Evolutionary conservation across 768 basidiomycete species (phyloP), one percentile per base, ranked within the genome.

Genomic region (Boletus fagicola): DNA sequence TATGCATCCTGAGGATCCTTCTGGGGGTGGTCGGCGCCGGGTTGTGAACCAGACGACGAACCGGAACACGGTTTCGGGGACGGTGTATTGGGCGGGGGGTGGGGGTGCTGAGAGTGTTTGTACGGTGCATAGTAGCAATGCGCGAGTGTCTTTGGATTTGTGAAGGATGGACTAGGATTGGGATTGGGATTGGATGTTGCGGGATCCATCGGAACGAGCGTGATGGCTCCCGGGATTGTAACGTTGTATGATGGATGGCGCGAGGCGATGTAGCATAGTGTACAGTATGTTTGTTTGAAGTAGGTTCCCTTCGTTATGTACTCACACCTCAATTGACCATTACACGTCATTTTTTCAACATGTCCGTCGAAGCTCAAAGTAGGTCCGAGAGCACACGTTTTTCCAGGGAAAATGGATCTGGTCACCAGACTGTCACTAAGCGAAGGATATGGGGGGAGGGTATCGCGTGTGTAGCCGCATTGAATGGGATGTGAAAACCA

Each of bases 1-100:
- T 13, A n/a, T 36, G 3, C 49, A 26, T 9, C 62, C 61, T 0
- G 58, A 43, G 51, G 74, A 74, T 57, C 74, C 77, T 22, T 61
- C 69, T 0, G 70, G 77, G 26, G 56, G 47, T 24, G 70, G 71
- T 1, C 64, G 77, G 40, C 53, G 56, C 0, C 71, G 79, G 0
- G 22, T 56, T 1, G 57, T 74, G 28, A 31, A 60, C 0, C 62
- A 53, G 35, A 51, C 11, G 54, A 18, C 8, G 12, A 5, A 16
- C 0, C 28, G 57, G 43, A 22, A 18, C 3, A 22, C 0, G 3
- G 35, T 63, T 0, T 20, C 39, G 2, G 72, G 72, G 2, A 35
- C 49, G 24, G 69, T 58, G 22, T 45, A 47, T 51, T 72, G 68
- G 72, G 58, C 0, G 3, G 45, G 35, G 16, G 5, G 7, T 3